Evolutionary conservation across 371 early-diverging fungal species (phyloP).

Genomic region (Haplosporangium sp.): DNA sequence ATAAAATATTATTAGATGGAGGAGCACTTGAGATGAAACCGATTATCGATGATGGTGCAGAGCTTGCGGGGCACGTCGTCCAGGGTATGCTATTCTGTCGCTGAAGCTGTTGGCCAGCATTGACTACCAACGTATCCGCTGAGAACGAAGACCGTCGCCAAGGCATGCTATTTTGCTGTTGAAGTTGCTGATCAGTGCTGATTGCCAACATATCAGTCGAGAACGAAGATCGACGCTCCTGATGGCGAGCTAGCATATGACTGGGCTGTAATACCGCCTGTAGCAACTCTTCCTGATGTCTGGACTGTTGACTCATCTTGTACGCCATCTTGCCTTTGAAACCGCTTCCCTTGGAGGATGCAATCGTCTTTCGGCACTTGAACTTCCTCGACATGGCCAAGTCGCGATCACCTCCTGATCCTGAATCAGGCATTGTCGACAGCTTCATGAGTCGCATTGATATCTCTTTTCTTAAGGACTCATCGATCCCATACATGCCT

Average conservation of each 20-base stretch:
- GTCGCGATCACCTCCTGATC: background rate
- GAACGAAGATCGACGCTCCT: conserved; percentile 9
- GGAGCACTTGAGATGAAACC: background rate
- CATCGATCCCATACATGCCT: conserved; percentile 4
- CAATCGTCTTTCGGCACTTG: conserved; percentile 15
- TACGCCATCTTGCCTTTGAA: conserved; percentile 15
- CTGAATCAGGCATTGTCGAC: conserved; percentile 13
- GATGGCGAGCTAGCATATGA: conserved; percentile 3
- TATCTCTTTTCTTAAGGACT: conserved; percentile 22
- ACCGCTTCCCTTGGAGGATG: background rate
- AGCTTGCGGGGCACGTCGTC: background rate
- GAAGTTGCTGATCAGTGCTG: conserved; percentile 1
- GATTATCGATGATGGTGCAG: background rate
- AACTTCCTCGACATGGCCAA: background rate
- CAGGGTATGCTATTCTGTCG: conserved; percentile 1
- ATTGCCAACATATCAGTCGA: no score
- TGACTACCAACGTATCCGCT: background rate
- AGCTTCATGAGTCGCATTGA: conserved; percentile 35
- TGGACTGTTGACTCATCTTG: conserved; percentile 24
- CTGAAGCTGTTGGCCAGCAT: background rate
- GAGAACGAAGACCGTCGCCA: background rate
- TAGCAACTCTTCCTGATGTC: conserved; percentile 12
- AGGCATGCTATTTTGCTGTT: conserved; percentile 9
- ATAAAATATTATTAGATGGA: no score
- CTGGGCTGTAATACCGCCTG: conserved; percentile 18